Evolutionary conservation across 108 stramenopile species (phyloP), one percentile per base, ranked within the genome.

Genomic region (Seminavis robusta): DNA sequence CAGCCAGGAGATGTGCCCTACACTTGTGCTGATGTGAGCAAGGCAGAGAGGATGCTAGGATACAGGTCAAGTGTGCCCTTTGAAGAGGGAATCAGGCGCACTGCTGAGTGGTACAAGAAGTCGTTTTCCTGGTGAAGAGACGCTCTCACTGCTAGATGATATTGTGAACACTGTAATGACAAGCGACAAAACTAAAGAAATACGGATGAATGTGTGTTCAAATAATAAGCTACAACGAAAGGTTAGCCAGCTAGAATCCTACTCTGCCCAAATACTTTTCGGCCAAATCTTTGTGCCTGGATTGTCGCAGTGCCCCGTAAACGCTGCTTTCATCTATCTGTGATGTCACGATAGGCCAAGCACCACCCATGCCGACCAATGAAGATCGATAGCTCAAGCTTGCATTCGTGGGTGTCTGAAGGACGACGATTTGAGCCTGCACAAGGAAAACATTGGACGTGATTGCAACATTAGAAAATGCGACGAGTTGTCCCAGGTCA

Each of bases 1-100:
- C 95, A 94, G 70, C 90, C 92, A 9, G 93, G 93, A 3, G 94
- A 95, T 46, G 94, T 92, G 5, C 88, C 88, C 0, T 59, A 71
- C 45, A 92, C 91, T 15, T 92, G 84, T 73, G 86, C 89, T 5
- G 77, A 90, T 55, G 74, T 87, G 34, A 43, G 64, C 53, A 92
- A 91, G 81, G 91, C 91, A n/a, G 41, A 41, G 4, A 19, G 50
- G n/a, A 59, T 87, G 38, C 67, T 95, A 44, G 94, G 84, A 8
- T 95, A 91, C 61, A 49, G 79, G 50, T 75, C 89, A 13, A 47
- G 43, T 42, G 84, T 86, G 17, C 36, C 77, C n/a, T 82, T 95
- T 49, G 68, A 78, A 38, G 87, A 90, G 37, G 94, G 94, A 21
- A 88, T 94, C 43, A 21, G 52, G 9, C 55, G 67, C 31, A 84